Conservation (phyloP, 1,284 basidiomycete species). For the Ganoderma multipileum region DNA sequence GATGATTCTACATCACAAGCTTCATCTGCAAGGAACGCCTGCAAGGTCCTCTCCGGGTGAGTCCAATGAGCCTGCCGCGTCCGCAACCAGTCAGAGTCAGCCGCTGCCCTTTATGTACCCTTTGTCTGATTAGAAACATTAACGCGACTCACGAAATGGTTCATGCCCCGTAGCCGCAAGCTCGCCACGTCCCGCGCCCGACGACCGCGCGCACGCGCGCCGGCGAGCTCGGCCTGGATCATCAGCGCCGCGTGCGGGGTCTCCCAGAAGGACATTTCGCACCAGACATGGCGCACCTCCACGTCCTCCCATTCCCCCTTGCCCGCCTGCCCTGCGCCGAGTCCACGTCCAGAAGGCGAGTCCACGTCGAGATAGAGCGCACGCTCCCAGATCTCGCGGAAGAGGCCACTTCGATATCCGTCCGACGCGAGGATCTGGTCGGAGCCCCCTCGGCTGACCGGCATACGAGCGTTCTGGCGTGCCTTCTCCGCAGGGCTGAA, state of each 20-base stretch:
- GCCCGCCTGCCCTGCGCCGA: too few relatives aligned
- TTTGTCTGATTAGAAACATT: background rate
- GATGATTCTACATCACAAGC: background rate
- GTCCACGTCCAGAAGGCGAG: background rate
- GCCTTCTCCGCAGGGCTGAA: slow-evolving; percentile 15
- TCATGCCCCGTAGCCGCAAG: background rate
- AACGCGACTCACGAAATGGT: background rate
- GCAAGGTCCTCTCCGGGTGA: background rate
- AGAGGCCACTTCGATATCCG: slow-evolving; percentile 8
- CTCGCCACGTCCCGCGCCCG: background rate
- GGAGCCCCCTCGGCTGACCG: slow-evolving; percentile 12
- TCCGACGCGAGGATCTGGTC: slow-evolving; percentile 17
- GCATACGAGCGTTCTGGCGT: background rate
- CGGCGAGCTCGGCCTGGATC: slow-evolving; percentile 15
- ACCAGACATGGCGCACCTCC: slow-evolving; percentile 16
- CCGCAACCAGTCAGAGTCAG: background rate
- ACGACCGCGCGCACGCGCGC: background rate
- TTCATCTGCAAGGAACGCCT: background rate
- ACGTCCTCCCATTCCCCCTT: slow-evolving; percentile 1
- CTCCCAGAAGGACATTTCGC: slow-evolving; percentile 21
- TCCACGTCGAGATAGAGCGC: background rate
- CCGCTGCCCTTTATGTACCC: background rate
- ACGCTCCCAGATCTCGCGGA: slow-evolving; percentile 1
- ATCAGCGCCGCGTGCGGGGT: slow-evolving; percentile 3
- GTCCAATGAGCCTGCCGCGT: background rate